Base-by-base conservation (phyloP, 805 yeast species). In the Candida vaughaniae region DNA sequence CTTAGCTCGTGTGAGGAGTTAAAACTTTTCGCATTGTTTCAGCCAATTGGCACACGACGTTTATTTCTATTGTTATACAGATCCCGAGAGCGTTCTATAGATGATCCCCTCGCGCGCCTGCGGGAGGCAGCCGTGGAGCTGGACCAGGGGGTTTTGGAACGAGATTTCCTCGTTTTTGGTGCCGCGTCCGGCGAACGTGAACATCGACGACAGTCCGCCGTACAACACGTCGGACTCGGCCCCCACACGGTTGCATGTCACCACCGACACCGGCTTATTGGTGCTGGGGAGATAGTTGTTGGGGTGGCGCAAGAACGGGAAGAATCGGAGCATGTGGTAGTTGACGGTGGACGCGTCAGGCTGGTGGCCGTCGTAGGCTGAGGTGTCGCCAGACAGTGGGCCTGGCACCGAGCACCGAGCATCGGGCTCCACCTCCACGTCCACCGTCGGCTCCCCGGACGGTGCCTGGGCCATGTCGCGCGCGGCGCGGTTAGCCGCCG, bases 261-360 rank as follows among this genome's bases (percentile, higher is more conserved):
- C 73, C 9, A 82, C 54, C 2, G 64, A 53, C 3, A 61, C 62
- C 15, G 48, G 51, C 6, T 49, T 33, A 31, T 49, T 48, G 34
- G 50, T 48, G 31, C 52, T 52, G 5, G 56, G 55, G 3, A 56
- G 44, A 27, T 41, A 42, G 39, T 60, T 55, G 18, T 38, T 36
- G 5, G 50, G 52, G 48, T 71, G 73, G 31, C 60, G 59, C 47
- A 80, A 54, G 41, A 79, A 75, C 2, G 93, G 95, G 48, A 74
- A 65, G 48, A 85, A 73, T 29, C 97, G 62, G 22, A 77, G 48
- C 4, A 85, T 66, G 95, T 96, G 89, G 60, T 86, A 89, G 48
- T 80, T 66, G 9, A 85, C 54, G 15, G 80, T 81, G 4, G 66
- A 51, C 36, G 56, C 49, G 38, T 74, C 77, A 2, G 84, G 77